These are phyloP conservation scores for Inga laurina DNA, from an alignment of 306 rosid genomes.

Conservation along the genomic window DNA sequence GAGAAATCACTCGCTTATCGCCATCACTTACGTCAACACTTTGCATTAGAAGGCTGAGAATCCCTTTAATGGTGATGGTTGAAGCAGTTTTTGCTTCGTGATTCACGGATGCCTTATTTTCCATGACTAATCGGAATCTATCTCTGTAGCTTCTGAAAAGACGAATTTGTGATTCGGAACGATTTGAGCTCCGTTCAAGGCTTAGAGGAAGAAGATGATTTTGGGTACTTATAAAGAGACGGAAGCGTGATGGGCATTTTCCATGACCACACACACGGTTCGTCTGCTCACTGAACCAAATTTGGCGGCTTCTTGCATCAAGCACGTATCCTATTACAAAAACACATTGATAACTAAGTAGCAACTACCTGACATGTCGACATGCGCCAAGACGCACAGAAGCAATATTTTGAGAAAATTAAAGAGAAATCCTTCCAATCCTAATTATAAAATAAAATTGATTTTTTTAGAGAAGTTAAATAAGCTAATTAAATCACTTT, in stretches of 20 bases:
- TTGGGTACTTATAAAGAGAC: neutral
- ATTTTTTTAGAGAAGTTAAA: no score
- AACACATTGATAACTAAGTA: neutral
- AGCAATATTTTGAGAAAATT: no score
- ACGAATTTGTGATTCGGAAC: neutral
- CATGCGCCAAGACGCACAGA: no score
- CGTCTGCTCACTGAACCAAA: conserved; percentile 27
- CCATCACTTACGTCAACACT: conserved; percentile 40
- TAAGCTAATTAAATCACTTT: no score
- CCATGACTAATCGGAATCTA: conserved; percentile 39
- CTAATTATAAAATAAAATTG: no score
- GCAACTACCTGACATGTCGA: no score
- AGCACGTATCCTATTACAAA: neutral
- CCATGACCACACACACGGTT: conserved; percentile 51
- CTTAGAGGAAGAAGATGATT: neutral
- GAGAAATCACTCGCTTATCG: conserved; percentile 56
- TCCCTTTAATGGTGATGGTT: conserved; percentile 84
- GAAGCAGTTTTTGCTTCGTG: conserved; percentile 51
- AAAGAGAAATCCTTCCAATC: no score
- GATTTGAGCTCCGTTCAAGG: neutral
- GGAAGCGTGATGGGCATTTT: conserved; percentile 8
- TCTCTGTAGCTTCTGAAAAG: neutral
- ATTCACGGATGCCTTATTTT: conserved; percentile 43
- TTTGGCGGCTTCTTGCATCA: neutral
- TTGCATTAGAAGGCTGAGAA: conserved; percentile 61